Evolutionary conservation across 331 rosid genomes (phyloP).

Genomic region (Rhamnella rubrinervis): DNA sequence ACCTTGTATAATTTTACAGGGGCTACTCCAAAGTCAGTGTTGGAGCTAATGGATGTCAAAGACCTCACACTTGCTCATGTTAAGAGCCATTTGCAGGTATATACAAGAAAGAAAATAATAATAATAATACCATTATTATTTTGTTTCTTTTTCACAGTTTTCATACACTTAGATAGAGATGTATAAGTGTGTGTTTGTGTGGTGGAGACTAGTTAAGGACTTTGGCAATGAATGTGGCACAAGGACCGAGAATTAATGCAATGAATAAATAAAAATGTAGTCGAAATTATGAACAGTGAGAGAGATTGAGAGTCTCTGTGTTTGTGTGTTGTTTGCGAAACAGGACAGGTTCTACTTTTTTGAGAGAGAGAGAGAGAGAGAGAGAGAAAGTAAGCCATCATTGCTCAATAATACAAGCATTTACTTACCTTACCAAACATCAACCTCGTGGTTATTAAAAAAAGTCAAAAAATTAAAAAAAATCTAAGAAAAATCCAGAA

Average conservation of each 20-base stretch:
- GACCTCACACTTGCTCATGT: conserved; percentile 98
- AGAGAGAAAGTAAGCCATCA: conserved; percentile 70
- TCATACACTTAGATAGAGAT: neutral
- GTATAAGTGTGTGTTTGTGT: conserved; percentile 11
- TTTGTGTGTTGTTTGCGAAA: conserved; percentile 20
- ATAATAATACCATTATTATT: neutral
- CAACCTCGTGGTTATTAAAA: conserved; percentile 67
- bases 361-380: conserved; percentile 28
- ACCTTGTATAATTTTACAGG: conserved; percentile 38
- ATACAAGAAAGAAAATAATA: too few relatives aligned
- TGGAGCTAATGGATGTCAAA: conserved; percentile 96
- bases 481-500: conserved; percentile 33
- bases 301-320: conserved; percentile 21
- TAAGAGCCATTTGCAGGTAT: conserved; percentile 97
- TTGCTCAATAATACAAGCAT: conserved; percentile 92
- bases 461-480: neutral
- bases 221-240: conserved; percentile 61
- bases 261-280: conserved; percentile 18
- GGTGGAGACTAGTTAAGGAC: conserved; percentile 35
- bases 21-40: conserved; percentile 90
- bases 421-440: conserved; percentile 78
- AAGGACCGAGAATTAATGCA: conserved; percentile 49
- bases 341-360: conserved; percentile 83
- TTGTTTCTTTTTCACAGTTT: neutral
- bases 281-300: conserved; percentile 45